Percentiles rank a stretch among this genome's conserved stretches.
phyloP scores from a whole-genome alignment of 257 asterid species.

The Nicotiana benthamiana region DNA sequence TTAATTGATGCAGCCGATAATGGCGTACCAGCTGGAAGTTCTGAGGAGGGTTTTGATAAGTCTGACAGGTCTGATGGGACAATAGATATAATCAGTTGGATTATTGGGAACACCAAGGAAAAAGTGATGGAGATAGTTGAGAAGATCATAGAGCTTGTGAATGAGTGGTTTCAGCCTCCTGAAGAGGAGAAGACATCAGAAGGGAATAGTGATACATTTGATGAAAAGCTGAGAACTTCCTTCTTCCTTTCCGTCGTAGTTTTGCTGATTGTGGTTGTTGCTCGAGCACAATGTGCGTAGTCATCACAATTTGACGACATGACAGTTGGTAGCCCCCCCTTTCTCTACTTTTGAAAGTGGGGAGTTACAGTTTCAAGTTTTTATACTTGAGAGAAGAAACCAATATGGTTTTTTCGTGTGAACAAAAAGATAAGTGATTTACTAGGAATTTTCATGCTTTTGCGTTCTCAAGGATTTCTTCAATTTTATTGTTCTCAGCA shows the following conservation, averaged over 20 bases:
- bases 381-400: background rate
- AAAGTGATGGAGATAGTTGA: slow-evolving; percentile 40
- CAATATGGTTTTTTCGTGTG: background rate
- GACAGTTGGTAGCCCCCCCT: background rate
- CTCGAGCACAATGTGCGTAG: slow-evolving; percentile 40
- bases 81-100: slow-evolving; percentile 31
- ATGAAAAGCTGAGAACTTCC: slow-evolving; percentile 44
- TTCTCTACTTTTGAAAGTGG: background rate
- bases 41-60: slow-evolving; percentile 16
- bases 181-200: slow-evolving; percentile 13
- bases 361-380: background rate
- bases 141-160: slow-evolving; percentile 29
- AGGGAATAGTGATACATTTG: slow-evolving; percentile 14
- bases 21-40: slow-evolving; percentile 4
- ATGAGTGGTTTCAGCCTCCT: slow-evolving; percentile 23
- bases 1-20: slow-evolving; percentile 20
- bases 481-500: background rate
- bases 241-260: slow-evolving; percentile 51
- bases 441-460: background rate
- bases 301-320: slow-evolving; percentile 39
- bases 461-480: background rate
- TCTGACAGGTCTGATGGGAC: slow-evolving; percentile 15
- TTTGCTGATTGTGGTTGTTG: slow-evolving; percentile 43
- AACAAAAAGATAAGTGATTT: background rate
- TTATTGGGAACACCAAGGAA: slow-evolving; percentile 26